Base-by-base conservation (phyloP, 345 rosid species). In the Eucalyptus tenuipes region DNA sequence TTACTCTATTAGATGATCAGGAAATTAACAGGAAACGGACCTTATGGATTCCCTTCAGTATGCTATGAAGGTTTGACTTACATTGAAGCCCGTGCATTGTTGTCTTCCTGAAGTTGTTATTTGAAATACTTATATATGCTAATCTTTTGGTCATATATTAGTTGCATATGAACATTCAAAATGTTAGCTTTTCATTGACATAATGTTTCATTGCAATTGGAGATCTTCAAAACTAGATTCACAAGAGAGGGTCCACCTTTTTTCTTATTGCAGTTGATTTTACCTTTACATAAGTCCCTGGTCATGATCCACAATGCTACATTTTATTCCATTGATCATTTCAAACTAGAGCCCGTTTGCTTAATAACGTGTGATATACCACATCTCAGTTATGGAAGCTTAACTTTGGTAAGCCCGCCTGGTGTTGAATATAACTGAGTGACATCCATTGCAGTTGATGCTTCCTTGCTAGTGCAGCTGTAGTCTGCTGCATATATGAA, bases 381-480 rank as follows among this genome's bases (percentile, higher is more conserved):
- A 93, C 93, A 81, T 66, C 86, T 90, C 88, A 85, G 52, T 88
- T 88, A 80, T 89, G 88, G 91, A 91, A 90, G 93, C 94, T 90
- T 91, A 90, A 89, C 89, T 53, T 89, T 90, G 90, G 89, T 68
- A 88, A 71, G 66, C 49, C 49, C 22, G 13, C 85, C 88, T 87
- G 90, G 47, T 87, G 89, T 85, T 55, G 71, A 44, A 57, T 88
- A 64, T 89, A 89, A 68, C 88, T 88, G 33, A 47, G 48, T 59
- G 52, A 88, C 79, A 90, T 90, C 90, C 87, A 79, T 66, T 55
- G 90, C 88, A 89, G 52, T 37, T 81, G 92, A 86, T 88, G 88
- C 91, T 66, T 88, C 84, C 87, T 85, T 88, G 90, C 91, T 93
- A 92, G 52, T 91, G 95, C 93, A 94, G 92, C 91, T 94, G 95